Conservation (phyloP, 2,329 filamentous ascomycete genomes). For the Tolypocladium ophioglossoides region DNA sequence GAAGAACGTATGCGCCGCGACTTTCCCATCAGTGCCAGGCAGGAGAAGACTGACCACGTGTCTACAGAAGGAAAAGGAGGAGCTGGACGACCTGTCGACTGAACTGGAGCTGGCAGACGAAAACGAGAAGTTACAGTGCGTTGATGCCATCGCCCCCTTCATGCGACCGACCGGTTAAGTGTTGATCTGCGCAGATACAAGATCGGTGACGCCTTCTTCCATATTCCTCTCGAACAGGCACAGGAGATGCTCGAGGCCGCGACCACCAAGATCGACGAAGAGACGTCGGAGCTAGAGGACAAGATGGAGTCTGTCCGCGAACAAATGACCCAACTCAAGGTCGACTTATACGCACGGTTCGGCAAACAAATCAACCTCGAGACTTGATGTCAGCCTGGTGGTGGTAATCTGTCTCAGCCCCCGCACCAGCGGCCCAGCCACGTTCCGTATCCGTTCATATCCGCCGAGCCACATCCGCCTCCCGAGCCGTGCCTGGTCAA, state of each 20-base stretch:
- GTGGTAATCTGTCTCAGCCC: neutral
- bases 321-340: slow-evolving; percentile 84
- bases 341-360: slow-evolving; percentile 87
- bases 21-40: neutral
- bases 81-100: slow-evolving; percentile 81
- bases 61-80: slow-evolving; percentile 90
- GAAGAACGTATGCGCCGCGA: slow-evolving; percentile 54
- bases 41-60: slow-evolving; percentile 12
- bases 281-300: slow-evolving; percentile 67
- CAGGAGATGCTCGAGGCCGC: slow-evolving; percentile 72
- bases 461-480: neutral
- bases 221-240: slow-evolving; percentile 71
- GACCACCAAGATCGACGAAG: slow-evolving; percentile 62
- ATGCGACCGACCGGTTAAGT: neutral
- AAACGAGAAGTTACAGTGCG: slow-evolving; percentile 84
- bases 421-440: neutral
- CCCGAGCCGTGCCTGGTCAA: neutral
- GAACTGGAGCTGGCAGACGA: slow-evolving; percentile 94
- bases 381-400: slow-evolving; percentile 41
- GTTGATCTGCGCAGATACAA: slow-evolving; percentile 59
- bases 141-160: slow-evolving; percentile 6
- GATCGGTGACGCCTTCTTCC: slow-evolving; percentile 92
- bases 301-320: slow-evolving; percentile 65
- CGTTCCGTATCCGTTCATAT: neutral
- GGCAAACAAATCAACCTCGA: slow-evolving; percentile 96